Conservation (phyloP, 176 grass and related monocot species). For the Panicum miliaceum region DNA sequence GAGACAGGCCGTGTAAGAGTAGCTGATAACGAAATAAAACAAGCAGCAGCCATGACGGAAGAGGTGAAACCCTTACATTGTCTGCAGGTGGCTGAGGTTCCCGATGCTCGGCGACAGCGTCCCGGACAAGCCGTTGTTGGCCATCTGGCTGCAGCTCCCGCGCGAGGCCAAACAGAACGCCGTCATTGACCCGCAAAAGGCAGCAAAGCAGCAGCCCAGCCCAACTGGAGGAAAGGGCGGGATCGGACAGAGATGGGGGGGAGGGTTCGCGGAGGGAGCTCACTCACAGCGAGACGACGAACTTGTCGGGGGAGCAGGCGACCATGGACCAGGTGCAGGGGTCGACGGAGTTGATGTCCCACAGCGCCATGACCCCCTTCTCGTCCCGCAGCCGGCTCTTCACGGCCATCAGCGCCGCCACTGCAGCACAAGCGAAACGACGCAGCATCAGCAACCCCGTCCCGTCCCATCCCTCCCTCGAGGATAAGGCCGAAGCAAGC, state of each 20-base stretch:
- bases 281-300: constrained; percentile 84
- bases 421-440: constrained; percentile 28
- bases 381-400: constrained; percentile 93
- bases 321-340: constrained; percentile 99
- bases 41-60: background rate
- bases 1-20: background rate
- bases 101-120: constrained; percentile 79
- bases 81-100: constrained; percentile 89
- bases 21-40: background rate
- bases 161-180: background rate
- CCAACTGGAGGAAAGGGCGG: background rate
- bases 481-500: background rate
- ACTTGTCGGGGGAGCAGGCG: constrained; percentile 78
- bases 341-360: constrained; percentile 98
- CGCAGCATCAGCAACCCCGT: background rate
- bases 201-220: background rate
- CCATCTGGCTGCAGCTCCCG: constrained; percentile 87
- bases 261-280: background rate
- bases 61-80: constrained; percentile 61
- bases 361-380: constrained; percentile 67
- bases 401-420: constrained; percentile 92
- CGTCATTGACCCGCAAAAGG: background rate
- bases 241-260: background rate
- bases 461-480: background rate
- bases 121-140: constrained; percentile 74